These are phyloP conservation scores for Talaromyces liani DNA, from an alignment of 495 filamentous ascomycete species.

Conservation along the genomic window DNA sequence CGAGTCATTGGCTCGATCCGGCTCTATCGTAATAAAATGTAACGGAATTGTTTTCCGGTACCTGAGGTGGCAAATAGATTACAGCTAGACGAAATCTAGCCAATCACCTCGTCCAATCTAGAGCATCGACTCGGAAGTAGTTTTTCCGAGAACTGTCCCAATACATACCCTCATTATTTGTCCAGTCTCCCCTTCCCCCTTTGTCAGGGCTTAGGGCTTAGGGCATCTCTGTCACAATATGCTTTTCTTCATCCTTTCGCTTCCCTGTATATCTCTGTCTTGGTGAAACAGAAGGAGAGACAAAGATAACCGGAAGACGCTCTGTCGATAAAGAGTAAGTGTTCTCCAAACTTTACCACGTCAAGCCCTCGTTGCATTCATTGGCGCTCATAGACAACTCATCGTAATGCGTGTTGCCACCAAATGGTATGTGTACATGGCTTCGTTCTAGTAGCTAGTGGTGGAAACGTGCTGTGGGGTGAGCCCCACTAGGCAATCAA, in stretches of 20 bases:
- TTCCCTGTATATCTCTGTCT: neutral
- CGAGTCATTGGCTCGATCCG: neutral
- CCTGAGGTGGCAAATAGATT: neutral
- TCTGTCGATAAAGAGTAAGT: neutral
- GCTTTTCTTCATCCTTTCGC: neutral
- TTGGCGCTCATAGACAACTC: neutral
- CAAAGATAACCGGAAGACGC: neutral
- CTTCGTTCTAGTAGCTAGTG: too few relatives aligned
- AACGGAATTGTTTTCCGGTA: neutral
- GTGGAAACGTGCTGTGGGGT: neutral
- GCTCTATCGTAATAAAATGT: neutral
- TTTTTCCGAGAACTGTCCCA: neutral
- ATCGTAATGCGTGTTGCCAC: neutral
- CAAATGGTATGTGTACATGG: neutral
- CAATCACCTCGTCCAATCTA: neutral
- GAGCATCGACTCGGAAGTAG: neutral
- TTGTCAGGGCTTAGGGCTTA: neutral
- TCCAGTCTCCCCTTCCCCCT: neutral
- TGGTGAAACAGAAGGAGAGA: neutral
- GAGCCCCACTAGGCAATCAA: neutral
- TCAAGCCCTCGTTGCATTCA: neutral
- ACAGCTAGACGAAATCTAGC: neutral
- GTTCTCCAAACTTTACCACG: too few relatives aligned
- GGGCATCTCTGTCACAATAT: neutral
- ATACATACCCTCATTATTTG: neutral